Percentiles rank a stretch among this genome's conserved stretches.
phyloP scores from a whole-genome alignment of 2,329 filamentous ascomycete species.

The Exophiala aquamarina region DNA sequence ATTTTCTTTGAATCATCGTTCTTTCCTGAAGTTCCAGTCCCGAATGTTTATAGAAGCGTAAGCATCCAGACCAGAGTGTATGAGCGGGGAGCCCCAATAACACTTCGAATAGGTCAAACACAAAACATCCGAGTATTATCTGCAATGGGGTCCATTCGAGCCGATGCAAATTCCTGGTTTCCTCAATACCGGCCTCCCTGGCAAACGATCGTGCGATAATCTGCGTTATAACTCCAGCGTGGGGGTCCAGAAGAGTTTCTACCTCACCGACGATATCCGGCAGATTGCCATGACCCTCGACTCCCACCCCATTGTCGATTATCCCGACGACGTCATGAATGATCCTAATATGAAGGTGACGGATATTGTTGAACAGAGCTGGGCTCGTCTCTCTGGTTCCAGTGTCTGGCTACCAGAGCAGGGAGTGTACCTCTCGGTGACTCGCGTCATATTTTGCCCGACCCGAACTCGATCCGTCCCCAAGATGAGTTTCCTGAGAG shows the following conservation, averaged over 20 bases:
- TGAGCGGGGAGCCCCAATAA: background rate
- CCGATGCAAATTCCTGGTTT: conserved; percentile 21
- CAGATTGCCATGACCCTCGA: conserved; percentile 21
- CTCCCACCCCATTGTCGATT: conserved; percentile 23
- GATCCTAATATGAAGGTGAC: conserved; percentile 14
- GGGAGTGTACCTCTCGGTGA: conserved; percentile 24
- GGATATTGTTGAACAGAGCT: conserved; percentile 21
- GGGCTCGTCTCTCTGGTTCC: conserved; percentile 25
- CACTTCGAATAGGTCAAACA: conserved; percentile 10
- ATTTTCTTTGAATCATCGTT: conserved; percentile 20
- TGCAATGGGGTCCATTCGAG: conserved; percentile 23
- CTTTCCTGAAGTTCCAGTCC: conserved; percentile 11
- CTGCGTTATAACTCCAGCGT: conserved; percentile 22
- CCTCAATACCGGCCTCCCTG: conserved; percentile 22
- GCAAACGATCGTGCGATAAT: conserved; percentile 21
- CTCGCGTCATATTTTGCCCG: conserved; percentile 26
- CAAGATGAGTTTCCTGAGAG: conserved; percentile 30
- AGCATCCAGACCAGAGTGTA: background rate
- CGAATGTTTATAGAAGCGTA: conserved; percentile 10
- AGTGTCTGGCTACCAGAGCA: conserved; percentile 27
- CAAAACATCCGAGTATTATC: conserved; percentile 18
- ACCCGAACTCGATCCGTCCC: conserved; percentile 22
- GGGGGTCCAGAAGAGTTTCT: conserved; percentile 27
- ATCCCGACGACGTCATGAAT: conserved; percentile 19
- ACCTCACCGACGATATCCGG: conserved; percentile 30